Percentiles rank a stretch among this genome's conserved stretches.
phyloP scores from a whole-genome alignment of 805 yeast genomes.

The Monosporozyma siamensis region DNA sequence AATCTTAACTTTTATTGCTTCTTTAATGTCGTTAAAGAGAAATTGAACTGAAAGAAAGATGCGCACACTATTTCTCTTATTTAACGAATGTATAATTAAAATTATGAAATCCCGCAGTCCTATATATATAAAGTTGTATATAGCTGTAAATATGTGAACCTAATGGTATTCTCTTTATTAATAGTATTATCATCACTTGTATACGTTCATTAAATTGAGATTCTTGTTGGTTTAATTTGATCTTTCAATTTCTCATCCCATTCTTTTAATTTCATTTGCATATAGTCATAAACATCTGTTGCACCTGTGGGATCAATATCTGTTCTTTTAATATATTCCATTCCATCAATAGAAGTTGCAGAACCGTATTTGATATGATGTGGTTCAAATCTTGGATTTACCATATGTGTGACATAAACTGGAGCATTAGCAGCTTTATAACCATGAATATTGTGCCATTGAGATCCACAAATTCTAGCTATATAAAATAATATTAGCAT shows the following conservation, averaged over 20 bases:
- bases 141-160: neutral
- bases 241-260: slow-evolving; percentile 72
- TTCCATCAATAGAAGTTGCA: slow-evolving; percentile 55
- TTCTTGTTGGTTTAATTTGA: slow-evolving; percentile 54
- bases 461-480: slow-evolving; percentile 75
- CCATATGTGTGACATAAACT: slow-evolving; percentile 49
- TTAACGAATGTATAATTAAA: neutral
- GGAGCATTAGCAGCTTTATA: slow-evolving; percentile 88
- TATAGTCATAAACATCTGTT: slow-evolving; percentile 54
- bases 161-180: too few species aligned
- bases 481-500: slow-evolving; percentile 78
- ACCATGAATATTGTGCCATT: slow-evolving; percentile 83
- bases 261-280: slow-evolving; percentile 45
- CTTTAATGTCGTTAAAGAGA: slow-evolving; percentile 66
- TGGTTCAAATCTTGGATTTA: slow-evolving; percentile 38
- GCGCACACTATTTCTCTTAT: too few species aligned
- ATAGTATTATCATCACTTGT: too few species aligned
- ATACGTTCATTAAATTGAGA: slow-evolving; percentile 11
- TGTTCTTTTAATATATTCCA: slow-evolving; percentile 47
- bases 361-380: slow-evolving; percentile 64
- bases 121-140: neutral
- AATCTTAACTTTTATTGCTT: slow-evolving; percentile 89
- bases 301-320: slow-evolving; percentile 58
- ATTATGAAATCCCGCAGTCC: too few species aligned
- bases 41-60: too few species aligned